These are phyloP conservation scores for Cercospora sp. DNA, from an alignment of 2,329 filamentous ascomycete genomes.

Conservation along the genomic window DNA sequence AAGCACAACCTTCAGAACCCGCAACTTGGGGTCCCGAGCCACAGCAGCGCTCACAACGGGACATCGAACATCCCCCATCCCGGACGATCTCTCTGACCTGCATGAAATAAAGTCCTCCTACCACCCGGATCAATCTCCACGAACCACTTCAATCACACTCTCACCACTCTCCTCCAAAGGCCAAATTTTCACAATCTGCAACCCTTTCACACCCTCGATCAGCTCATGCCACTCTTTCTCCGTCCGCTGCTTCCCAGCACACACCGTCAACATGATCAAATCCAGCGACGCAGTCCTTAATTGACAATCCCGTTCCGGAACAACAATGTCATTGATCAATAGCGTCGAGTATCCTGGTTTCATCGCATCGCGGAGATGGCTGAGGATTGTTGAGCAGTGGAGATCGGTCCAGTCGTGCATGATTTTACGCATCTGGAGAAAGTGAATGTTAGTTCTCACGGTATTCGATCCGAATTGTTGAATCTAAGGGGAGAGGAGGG, in stretches of 20 bases:
- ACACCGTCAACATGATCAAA: neutral
- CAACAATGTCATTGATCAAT: neutral
- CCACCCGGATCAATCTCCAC: neutral
- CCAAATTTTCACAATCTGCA: constrained; percentile 9
- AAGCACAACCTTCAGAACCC: neutral
- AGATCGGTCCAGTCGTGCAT: neutral
- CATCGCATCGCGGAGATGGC: neutral
- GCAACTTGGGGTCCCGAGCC: neutral
- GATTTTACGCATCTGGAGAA: neutral
- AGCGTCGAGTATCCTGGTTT: neutral
- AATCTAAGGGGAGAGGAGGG: too few species aligned
- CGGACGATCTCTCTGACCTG: neutral
- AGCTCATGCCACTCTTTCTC: constrained; percentile 6
- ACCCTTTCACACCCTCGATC: neutral
- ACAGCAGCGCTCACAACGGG: neutral
- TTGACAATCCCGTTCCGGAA: neutral
- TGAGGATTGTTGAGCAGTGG: neutral
- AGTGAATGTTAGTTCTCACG: too few species aligned
- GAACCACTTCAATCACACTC: constrained; percentile 7
- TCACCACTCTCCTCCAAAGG: neutral
- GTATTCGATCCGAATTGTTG: too few species aligned
- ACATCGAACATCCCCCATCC: neutral
- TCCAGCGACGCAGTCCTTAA: neutral
- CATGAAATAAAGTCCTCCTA: neutral
- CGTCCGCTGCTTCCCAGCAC: constrained; percentile 2